Evolutionary conservation across 768 basidiomycete genomes (phyloP).

Genomic region (Calocera viscosa): DNA sequence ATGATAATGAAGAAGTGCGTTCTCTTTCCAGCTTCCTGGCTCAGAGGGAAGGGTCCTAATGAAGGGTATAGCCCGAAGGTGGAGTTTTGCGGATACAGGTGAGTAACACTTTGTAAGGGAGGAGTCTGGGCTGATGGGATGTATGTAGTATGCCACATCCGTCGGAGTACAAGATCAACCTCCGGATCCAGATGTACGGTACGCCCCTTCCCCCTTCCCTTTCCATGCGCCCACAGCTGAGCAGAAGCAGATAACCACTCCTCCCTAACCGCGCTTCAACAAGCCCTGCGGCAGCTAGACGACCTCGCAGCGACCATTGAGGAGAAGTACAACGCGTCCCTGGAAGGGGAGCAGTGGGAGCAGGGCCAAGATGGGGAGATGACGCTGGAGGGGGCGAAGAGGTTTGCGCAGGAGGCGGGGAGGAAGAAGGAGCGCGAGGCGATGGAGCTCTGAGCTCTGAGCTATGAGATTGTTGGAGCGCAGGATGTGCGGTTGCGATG

Average conservation of each 20-base stretch:
- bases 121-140: background rate
- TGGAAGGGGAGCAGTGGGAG: conserved; percentile 44
- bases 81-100: conserved; percentile 98
- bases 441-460: background rate
- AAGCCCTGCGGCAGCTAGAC: conserved; percentile 66
- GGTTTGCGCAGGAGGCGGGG: conserved; percentile 48
- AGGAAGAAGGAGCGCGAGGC: background rate
- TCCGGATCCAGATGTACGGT: conserved; percentile 99
- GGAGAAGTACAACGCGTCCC: conserved; percentile 49
- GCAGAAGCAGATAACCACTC: conserved; percentile 60
- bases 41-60: conserved; percentile 2
- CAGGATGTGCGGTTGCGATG: background rate
- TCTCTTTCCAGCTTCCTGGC: conserved; percentile 8
- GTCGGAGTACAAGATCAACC: conserved; percentile 88
- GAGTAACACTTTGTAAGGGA: conserved; percentile 21
- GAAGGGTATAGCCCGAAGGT: conserved; percentile 69
- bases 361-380: conserved; percentile 49
- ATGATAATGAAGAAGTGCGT: conserved; percentile 98
- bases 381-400: conserved; percentile 15
- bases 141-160: conserved; percentile 72
- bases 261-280: conserved; percentile 64
- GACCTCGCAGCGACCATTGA: conserved; percentile 59
- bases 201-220: conserved; percentile 25
- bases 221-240: background rate
- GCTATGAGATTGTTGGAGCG: background rate